Evolutionary conservation across 805 yeast genomes (phyloP).

Genomic region (Zygotorulaspora florentina): DNA sequence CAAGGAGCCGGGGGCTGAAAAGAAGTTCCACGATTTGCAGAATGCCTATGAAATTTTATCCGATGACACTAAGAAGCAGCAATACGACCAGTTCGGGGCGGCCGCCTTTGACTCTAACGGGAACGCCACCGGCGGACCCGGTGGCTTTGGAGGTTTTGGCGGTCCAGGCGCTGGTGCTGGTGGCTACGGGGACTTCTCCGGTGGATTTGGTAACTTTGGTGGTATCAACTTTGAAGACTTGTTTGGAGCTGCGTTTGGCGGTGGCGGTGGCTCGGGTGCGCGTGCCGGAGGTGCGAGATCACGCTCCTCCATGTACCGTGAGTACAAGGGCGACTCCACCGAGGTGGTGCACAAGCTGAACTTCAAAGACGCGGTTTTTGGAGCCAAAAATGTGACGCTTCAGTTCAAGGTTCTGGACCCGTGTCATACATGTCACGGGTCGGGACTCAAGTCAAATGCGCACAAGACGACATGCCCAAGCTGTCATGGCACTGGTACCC

Average conservation of each 20-base stretch:
- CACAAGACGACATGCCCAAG: constrained; percentile 73
- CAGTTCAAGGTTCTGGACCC: constrained; percentile 69
- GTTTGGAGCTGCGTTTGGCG: constrained; percentile 52
- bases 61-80: constrained; percentile 78
- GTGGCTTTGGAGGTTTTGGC: constrained; percentile 45
- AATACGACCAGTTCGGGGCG: constrained; percentile 89
- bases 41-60: constrained; percentile 90
- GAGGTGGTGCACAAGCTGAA: constrained; percentile 71
- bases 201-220: constrained; percentile 41
- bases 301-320: constrained; percentile 44
- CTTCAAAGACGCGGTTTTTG: constrained; percentile 85
- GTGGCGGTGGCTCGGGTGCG: constrained; percentile 34
- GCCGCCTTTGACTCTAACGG: constrained; percentile 70
- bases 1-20: constrained; percentile 83
- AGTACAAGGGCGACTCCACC: constrained; percentile 83
- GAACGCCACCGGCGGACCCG: constrained; percentile 47
- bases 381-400: constrained; percentile 58
- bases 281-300: constrained; percentile 26
- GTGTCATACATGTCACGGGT: constrained; percentile 77
- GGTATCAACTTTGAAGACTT: constrained; percentile 58
- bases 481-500: constrained; percentile 93
- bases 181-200: constrained; percentile 15
- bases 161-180: constrained; percentile 45
- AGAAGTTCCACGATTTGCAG: constrained; percentile 86
- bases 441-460: constrained; percentile 72